Evolutionary conservation across 371 early-diverging fungal genomes (phyloP).

Genomic region (Circinella umbellata): DNA sequence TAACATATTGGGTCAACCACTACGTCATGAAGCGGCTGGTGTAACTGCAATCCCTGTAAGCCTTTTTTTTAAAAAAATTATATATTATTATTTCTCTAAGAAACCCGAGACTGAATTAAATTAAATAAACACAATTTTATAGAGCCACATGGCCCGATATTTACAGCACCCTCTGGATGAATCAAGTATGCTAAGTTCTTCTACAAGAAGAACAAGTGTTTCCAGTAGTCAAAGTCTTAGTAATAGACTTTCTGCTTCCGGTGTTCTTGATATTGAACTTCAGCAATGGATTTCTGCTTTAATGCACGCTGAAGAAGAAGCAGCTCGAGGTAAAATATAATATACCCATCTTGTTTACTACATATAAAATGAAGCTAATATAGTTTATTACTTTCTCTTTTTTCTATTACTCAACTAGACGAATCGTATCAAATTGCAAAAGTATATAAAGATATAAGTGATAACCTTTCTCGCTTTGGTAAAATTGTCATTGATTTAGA

Average conservation of each 20-base stretch:
- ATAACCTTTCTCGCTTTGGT: conserved; percentile 38
- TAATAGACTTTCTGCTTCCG: conserved; percentile 29
- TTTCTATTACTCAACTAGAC: conserved; percentile 1
- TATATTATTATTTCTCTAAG: not conserved
- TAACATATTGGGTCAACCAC: conserved; percentile 30
- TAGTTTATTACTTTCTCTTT: not conserved
- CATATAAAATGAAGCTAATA: not conserved
- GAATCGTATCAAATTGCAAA: conserved; percentile 54
- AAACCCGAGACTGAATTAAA: not conserved
- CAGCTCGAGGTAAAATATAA: conserved; percentile 34
- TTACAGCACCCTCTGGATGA: conserved; percentile 35
- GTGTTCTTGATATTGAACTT: conserved; percentile 41
- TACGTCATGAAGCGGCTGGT: conserved; percentile 12
- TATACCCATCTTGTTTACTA: not conserved
- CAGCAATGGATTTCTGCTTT: conserved; percentile 47
- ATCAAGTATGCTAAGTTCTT: conserved; percentile 44
- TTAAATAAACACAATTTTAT: not conserved
- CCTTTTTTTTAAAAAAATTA: not conserved
- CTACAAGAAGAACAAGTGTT: conserved; percentile 50
- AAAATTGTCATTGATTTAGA: conserved; percentile 67
- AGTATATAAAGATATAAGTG: conserved; percentile 47
- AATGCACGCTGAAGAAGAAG: conserved; percentile 41
- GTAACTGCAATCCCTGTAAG: conserved; percentile 26
- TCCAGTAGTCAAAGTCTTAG: conserved; percentile 43
- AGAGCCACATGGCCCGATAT: conserved; percentile 35